Conservation (phyloP, 768 basidiomycete species). For the Russula dissimulans region DNA sequence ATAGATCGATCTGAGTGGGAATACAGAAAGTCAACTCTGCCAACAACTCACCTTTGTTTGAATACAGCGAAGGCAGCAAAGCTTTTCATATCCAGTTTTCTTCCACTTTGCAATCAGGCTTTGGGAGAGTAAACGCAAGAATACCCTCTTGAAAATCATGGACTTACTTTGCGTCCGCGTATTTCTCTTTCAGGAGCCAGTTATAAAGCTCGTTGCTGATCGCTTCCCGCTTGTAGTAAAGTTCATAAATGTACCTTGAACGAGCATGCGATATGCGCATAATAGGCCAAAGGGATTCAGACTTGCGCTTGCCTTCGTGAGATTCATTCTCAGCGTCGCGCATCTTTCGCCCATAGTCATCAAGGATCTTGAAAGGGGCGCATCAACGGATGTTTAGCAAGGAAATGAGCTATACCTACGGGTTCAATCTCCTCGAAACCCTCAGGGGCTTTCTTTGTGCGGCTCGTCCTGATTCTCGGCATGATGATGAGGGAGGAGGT, state of each 20-base stretch:
- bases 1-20: neutral
- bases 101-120: slow-evolving; percentile 99
- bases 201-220: slow-evolving; percentile 90
- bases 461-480: slow-evolving; percentile 89
- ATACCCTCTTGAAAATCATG: neutral
- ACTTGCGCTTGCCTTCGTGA: slow-evolving; percentile 95
- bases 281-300: slow-evolving; percentile 91
- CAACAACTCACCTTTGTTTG: slow-evolving; percentile 63
- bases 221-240: slow-evolving; percentile 97
- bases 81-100: slow-evolving; percentile 95
- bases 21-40: neutral
- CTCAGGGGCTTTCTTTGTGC: slow-evolving; percentile 92
- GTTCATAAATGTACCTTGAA: slow-evolving; percentile 93
- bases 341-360: slow-evolving; percentile 99
- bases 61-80: slow-evolving; percentile 95
- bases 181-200: slow-evolving; percentile 95
- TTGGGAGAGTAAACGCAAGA: neutral
- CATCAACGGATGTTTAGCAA: neutral
- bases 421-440: slow-evolving; percentile 91
- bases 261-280: slow-evolving; percentile 97
- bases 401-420: slow-evolving; percentile 32
- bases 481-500: slow-evolving; percentile 32
- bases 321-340: slow-evolving; percentile 97
- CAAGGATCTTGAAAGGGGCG: slow-evolving; percentile 59
- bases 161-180: slow-evolving; percentile 90